Conservation (phyloP, 2,329 filamentous ascomycete genomes). For the Fusarium sp. region DNA sequence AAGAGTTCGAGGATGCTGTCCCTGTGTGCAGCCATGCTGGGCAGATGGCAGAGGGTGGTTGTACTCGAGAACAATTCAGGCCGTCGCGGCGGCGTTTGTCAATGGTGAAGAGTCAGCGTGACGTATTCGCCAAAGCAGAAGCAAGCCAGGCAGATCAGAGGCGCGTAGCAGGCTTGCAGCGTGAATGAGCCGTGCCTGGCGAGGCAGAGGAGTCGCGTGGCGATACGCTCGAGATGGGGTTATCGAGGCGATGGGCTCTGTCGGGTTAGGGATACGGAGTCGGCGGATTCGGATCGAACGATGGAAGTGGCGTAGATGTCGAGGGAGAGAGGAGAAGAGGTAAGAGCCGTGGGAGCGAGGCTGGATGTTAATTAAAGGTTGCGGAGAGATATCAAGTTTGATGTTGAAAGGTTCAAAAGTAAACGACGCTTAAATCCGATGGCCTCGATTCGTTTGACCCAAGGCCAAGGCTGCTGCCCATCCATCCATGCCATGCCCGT, state of each 20-base stretch:
- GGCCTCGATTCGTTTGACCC: slow-evolving; percentile 23
- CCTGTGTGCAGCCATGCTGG: slow-evolving; percentile 32
- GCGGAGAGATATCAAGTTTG: slow-evolving; percentile 6
- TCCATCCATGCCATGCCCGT: slow-evolving; percentile 32
- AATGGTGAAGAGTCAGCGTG: background rate
- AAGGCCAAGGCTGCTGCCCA: slow-evolving; percentile 17
- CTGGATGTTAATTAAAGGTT: background rate
- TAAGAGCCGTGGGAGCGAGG: background rate
- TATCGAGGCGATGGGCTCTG: slow-evolving; percentile 12
- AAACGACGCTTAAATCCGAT: slow-evolving; percentile 22
- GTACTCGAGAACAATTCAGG: background rate
- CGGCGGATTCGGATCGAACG: background rate
- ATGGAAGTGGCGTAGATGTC: slow-evolving; percentile 8
- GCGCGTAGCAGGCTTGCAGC: slow-evolving; percentile 8
- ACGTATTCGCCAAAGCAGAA: slow-evolving; percentile 19
- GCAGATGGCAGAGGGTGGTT: background rate
- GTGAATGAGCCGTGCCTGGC: slow-evolving; percentile 3
- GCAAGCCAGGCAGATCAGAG: slow-evolving; percentile 1
- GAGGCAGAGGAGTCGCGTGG: slow-evolving; percentile 26
- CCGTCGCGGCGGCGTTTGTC: background rate
- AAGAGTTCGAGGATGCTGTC: slow-evolving; percentile 38
- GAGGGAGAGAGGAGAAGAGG: background rate
- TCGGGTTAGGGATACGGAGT: slow-evolving; percentile 9
- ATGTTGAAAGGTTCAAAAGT: slow-evolving; percentile 4
- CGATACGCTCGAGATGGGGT: slow-evolving; percentile 17